Conservation (phyloP, 805 yeast species). For the Ogataea allantospora region DNA sequence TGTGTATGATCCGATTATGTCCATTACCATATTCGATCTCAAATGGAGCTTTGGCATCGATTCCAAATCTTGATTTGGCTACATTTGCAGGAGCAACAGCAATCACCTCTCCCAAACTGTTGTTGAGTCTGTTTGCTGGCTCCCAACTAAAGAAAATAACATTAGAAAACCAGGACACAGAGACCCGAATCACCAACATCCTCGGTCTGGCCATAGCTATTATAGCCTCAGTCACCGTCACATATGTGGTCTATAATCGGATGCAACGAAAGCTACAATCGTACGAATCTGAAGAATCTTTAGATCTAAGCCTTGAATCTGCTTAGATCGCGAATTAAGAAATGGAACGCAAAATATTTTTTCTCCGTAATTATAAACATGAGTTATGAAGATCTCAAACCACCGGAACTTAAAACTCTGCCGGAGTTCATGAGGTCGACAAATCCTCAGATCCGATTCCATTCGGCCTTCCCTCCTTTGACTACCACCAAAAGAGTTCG, state of each 20-base stretch:
- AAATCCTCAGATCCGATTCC: slow-evolving; percentile 35
- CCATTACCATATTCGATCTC: slow-evolving; percentile 92
- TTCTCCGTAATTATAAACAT: slow-evolving; percentile 3
- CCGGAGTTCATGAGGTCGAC: slow-evolving; percentile 34
- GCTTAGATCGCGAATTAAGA: slow-evolving; percentile 6
- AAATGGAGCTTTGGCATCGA: slow-evolving; percentile 88
- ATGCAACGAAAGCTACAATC: slow-evolving; percentile 1
- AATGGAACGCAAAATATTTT: background rate
- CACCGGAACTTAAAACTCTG: slow-evolving; percentile 27
- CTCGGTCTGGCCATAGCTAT: slow-evolving; percentile 58
- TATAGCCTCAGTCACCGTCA: slow-evolving; percentile 50
- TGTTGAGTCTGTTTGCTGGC: slow-evolving; percentile 78
- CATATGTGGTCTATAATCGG: slow-evolving; percentile 5
- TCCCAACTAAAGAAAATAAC: slow-evolving; percentile 70
- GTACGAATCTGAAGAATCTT: background rate
- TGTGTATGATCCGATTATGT: slow-evolving; percentile 75
- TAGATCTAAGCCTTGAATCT: slow-evolving; percentile 4
- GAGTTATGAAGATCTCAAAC: slow-evolving; percentile 16
- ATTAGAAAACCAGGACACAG: slow-evolving; percentile 42
- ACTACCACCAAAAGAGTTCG: slow-evolving; percentile 58
- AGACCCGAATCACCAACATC: slow-evolving; percentile 59
- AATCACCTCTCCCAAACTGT: slow-evolving; percentile 76
- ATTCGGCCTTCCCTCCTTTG: slow-evolving; percentile 69
- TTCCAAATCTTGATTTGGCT: slow-evolving; percentile 66
- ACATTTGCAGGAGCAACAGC: slow-evolving; percentile 70